phyloP scores from a whole-genome alignment of 2,329 filamentous ascomycete genomes.

The Fusarium vanettenii region DNA sequence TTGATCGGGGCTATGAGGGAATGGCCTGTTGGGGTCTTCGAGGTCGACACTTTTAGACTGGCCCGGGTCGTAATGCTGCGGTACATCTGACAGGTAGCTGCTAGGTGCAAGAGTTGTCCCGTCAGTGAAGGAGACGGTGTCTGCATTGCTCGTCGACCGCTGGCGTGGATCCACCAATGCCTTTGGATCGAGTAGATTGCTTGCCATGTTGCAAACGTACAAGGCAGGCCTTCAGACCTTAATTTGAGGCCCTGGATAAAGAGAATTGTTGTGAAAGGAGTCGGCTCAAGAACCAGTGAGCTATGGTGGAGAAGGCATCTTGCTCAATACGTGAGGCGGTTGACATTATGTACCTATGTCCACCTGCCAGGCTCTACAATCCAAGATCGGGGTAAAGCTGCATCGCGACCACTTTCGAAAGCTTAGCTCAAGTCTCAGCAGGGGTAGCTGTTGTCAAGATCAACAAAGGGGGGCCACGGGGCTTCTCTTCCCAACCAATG shows the following conservation, averaged over 20 bases:
- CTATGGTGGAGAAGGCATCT: slow-evolving; percentile 13
- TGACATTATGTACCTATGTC: slow-evolving; percentile 11
- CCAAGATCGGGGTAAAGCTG: background rate
- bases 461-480: background rate
- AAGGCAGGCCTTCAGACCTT: background rate
- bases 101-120: slow-evolving; percentile 29
- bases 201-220: slow-evolving; percentile 18
- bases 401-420: background rate
- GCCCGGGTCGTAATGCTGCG: slow-evolving; percentile 3
- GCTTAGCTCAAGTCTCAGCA: slow-evolving; percentile 16
- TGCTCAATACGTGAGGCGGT: slow-evolving; percentile 12
- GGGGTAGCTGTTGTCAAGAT: slow-evolving; percentile 9
- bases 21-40: background rate
- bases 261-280: background rate
- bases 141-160: slow-evolving; percentile 27
- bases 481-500: background rate
- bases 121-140: slow-evolving; percentile 12
- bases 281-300: background rate
- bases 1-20: slow-evolving; percentile 2
- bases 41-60: background rate
- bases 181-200: slow-evolving; percentile 31
- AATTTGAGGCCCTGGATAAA: background rate
- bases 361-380: background rate
- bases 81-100: slow-evolving; percentile 6
- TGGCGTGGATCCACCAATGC: slow-evolving; percentile 27